Evolutionary conservation across 2,329 filamentous ascomycete species (phyloP), one percentile per base, ranked within the genome.

Genomic region (Herpotrichia juniperi): DNA sequence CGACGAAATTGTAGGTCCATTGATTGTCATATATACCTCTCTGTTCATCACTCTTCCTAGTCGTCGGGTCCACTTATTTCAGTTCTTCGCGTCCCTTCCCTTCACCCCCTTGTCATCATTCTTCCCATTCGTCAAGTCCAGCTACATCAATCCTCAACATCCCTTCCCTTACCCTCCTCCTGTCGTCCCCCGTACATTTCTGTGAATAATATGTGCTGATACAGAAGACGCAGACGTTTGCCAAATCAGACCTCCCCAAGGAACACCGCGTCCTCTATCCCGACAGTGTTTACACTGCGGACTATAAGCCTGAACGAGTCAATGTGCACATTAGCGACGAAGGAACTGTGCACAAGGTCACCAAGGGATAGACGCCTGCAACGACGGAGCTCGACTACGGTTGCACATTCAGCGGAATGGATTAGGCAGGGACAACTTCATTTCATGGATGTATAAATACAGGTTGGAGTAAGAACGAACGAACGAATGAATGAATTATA

Each of bases 311-410:
- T 8, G 76, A 81, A 22, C 64, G 78, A 42, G 60, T 81, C 53
- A 81, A 81, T 56, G 73, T 81, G 30, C 78, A 81, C 57, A 78
- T 79, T 48, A 73, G 64, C 37, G 75, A 78, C 10, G 74, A 81
- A 49, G 79, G 79, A 2, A 79, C 76, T 2, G 78, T 81, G 16
- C 74, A 67, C 63, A 78, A 80, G 56, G 76, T 81, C 30, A 75
- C 69, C 12, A 75, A 78, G 57, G 79, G 79, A 58, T 80, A 67
- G 46, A 52, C 6, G n/a, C n/a, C n/a, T n/a, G n/a, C n/a, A n/a
- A n/a, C n/a, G n/a, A n/a, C n/a, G n/a, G n/a, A n/a, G n/a, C n/a
- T n/a, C n/a, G n/a, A n/a, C n/a, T n/a, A n/a, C n/a, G n/a, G n/a
- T n/a, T n/a, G n/a, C n/a, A n/a, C n/a, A n/a, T n/a, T n/a, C n/a